These are phyloP conservation scores for Graphilbum ipis-grandicollis DNA, from an alignment of 2,329 filamentous ascomycete species.

Conservation along the genomic window DNA sequence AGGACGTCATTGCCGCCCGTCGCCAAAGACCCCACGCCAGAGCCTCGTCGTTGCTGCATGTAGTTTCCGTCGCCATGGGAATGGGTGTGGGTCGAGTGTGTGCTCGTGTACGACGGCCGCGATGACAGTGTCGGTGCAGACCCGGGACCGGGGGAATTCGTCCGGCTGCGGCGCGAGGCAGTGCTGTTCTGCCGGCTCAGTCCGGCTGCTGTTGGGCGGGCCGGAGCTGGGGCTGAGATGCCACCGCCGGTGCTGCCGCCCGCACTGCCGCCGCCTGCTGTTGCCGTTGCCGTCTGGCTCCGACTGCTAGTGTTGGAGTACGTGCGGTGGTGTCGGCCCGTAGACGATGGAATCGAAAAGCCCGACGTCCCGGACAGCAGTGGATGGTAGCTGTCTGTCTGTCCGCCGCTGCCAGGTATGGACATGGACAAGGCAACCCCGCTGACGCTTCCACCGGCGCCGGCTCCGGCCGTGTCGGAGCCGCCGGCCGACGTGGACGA, in stretches of 20 bases:
- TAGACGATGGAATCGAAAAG: constrained; percentile 36
- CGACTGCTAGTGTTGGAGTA: constrained; percentile 36
- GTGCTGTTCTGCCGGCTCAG: constrained; percentile 38
- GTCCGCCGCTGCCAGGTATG: too few species aligned
- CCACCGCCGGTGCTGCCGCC: constrained; percentile 15
- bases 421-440: constrained; percentile 11
- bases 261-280: constrained; percentile 20
- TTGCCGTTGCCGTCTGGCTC: constrained; percentile 29
- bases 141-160: constrained; percentile 30
- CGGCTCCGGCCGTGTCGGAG: constrained; percentile 17
- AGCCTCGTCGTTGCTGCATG: neutral
- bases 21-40: too few species aligned
- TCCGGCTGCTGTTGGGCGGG: constrained; percentile 15
- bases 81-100: too few species aligned
- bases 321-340: constrained; percentile 35
- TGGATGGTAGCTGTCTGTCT: constrained; percentile 22
- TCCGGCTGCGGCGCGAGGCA: constrained; percentile 33
- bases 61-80: too few species aligned
- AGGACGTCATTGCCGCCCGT: constrained; percentile 22
- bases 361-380: constrained; percentile 38
- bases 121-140: too few species aligned
- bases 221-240: constrained; percentile 26
- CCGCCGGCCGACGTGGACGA: constrained; percentile 39
- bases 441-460: neutral
- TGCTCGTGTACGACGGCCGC: too few species aligned